phyloP scores from a whole-genome alignment of 371 early-diverging fungal genomes.

The Smittium culicis region DNA sequence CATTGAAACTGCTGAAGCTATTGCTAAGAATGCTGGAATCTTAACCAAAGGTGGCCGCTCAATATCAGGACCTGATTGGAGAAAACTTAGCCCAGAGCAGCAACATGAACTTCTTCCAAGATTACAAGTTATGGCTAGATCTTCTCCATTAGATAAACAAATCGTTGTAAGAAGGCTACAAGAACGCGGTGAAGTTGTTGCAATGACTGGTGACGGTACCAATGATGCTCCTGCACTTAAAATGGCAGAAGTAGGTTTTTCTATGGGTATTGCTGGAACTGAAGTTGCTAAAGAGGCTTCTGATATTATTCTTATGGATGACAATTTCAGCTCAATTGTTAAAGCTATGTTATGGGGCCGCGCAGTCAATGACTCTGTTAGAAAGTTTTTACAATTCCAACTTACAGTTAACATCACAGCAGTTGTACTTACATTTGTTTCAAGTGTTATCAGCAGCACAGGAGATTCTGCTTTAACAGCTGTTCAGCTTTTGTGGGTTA shows the following conservation, averaged over 20 bases:
- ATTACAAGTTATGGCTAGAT: slow-evolving; percentile 83
- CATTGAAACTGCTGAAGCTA: slow-evolving; percentile 70
- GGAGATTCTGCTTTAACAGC: slow-evolving; percentile 57
- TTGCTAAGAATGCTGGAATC: slow-evolving; percentile 80
- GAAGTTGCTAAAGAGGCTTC: slow-evolving; percentile 94
- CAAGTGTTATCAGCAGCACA: slow-evolving; percentile 40
- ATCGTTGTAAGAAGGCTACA: slow-evolving; percentile 73
- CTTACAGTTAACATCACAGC: slow-evolving; percentile 88
- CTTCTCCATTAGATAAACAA: slow-evolving; percentile 87
- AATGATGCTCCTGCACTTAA: slow-evolving; percentile 95
- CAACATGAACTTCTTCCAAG: slow-evolving; percentile 65
- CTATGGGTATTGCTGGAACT: slow-evolving; percentile 95
- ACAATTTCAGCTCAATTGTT: slow-evolving; percentile 83
- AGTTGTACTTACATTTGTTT: slow-evolving; percentile 51
- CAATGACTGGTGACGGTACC: slow-evolving; percentile 94
- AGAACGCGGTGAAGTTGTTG: slow-evolving; percentile 80
- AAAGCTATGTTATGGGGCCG: slow-evolving; percentile 90
- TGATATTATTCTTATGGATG: slow-evolving; percentile 87
- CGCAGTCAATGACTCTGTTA: slow-evolving; percentile 83
- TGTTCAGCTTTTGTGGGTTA: slow-evolving; percentile 80
- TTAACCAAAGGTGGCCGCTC: slow-evolving; percentile 65
- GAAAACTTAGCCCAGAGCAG: slow-evolving; percentile 56
- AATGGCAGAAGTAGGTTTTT: slow-evolving; percentile 91
- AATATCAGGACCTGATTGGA: slow-evolving; percentile 80
- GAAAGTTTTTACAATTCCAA: slow-evolving; percentile 94